Base-by-base conservation (phyloP, 73 alveolate species). In the Paramecium sexaurelia region DNA sequence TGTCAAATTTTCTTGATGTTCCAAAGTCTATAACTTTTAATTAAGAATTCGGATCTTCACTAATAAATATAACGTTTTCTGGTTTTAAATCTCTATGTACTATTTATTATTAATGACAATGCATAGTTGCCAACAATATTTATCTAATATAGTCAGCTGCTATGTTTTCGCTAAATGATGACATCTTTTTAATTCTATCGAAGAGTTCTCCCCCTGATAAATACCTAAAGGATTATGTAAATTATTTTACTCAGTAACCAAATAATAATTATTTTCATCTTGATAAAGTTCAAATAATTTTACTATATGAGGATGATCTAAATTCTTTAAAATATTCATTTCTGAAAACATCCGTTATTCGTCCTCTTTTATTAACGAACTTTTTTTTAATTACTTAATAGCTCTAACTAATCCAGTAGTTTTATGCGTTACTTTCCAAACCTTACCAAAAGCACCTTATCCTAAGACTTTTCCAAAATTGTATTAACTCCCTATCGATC, bases 21-120 rank as follows among this genome's bases (percentile, higher is more conserved):
- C 99, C 99, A 92, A 98, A 98, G 92, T 97, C 99, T 11, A 98
- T 97, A 19, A 98, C 95, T 94, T 98, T 98, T 11, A 96, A 69
- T 37, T 75, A 73, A 10, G 92, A 84, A 32, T 92, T 84, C 6
- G 91, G 82, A 47, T 95, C 95, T 55, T 94, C 94, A 40, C 94
- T 94, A 37, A 88, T 95, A 41, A 97, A 96, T 27, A 97, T 83
- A 39, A 97, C 92, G 90, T 97, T 97, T 47, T 96, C 99, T 17
- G 99, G 99, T 69, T 97, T 97, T 19, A 97, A 67, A 78, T 97
- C 99, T 89, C 99, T 69, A 89, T 97, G 99, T 2, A 97, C 97
- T 3, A 96, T 96, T 24, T 94, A 93, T 89, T 93, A 92, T 39
- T 87, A 75, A 87, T 97, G 99, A 57, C 98, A 95, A 87, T 97